Evolutionary conservation across 352 stramenopile species (phyloP).

Genomic region (Phytophthora pluvialis): DNA sequence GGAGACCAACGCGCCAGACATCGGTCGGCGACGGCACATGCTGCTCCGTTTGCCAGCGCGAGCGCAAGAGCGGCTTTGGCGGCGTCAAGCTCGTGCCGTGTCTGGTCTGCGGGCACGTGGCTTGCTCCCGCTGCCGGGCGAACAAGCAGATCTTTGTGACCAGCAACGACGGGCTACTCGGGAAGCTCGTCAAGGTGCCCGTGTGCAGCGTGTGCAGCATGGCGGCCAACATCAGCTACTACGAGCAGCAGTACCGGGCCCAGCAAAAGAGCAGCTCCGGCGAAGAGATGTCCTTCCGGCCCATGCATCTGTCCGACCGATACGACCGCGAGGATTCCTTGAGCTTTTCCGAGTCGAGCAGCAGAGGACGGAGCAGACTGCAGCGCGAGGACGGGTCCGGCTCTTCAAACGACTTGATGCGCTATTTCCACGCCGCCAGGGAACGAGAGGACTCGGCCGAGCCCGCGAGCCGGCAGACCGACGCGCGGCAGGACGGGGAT

Average conservation of each 20-base stretch:
- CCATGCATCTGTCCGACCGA: conserved; percentile 32
- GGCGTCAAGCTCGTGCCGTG: conserved; percentile 57
- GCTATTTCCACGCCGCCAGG: conserved; percentile 23
- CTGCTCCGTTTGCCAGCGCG: conserved; percentile 39
- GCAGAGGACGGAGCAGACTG: conserved; percentile 24
- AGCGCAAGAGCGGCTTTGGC: conserved; percentile 44
- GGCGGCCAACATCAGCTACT: conserved; percentile 45
- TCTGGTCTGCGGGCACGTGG: conserved; percentile 45
- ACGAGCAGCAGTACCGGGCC: conserved; percentile 33
- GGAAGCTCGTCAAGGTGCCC: conserved; percentile 45
- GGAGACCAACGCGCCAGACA: conserved; percentile 25
- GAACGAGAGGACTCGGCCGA: conserved; percentile 26
- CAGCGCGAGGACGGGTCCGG: conserved; percentile 15
- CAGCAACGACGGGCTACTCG: conserved; percentile 45
- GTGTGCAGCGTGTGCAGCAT: conserved; percentile 47
- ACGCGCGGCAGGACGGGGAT: not conserved
- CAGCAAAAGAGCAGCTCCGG: conserved; percentile 36
- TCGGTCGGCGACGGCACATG: conserved; percentile 8
- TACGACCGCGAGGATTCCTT: conserved; percentile 33
- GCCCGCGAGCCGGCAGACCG: conserved; percentile 5
- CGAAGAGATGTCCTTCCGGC: conserved; percentile 33
- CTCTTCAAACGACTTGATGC: conserved; percentile 21
- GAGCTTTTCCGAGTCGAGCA: conserved; percentile 34
- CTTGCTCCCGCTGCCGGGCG: conserved; percentile 51
- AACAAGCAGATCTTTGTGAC: conserved; percentile 54